Evolutionary conservation across 2,329 filamentous ascomycete genomes (phyloP), one percentile per base, ranked within the genome.

Genomic region (Aaosphaeria pasadenensis): DNA sequence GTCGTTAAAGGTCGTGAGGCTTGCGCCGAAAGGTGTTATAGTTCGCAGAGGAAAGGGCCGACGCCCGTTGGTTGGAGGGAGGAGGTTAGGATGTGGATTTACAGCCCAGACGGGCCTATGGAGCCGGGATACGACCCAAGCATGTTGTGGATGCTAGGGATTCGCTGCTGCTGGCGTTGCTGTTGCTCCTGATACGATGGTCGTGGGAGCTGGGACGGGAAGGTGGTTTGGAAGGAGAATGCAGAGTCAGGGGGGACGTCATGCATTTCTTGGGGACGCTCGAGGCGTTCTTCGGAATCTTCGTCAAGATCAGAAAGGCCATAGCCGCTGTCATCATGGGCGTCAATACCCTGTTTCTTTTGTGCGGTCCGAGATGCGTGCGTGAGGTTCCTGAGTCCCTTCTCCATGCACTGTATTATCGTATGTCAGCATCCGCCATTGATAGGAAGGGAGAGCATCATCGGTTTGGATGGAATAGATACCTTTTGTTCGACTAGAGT

Each of bases 401-500:
- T 88, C 67, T 87, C 85, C 84, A 94, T 89, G 72, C 87, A 90
- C 88, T 92, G 56, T 13, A 41, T 7, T 33, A 11, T 1, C 30
- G 40, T 53, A 31, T 52, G 50, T 28, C 40, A 29, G 30, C 35
- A 28, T 28, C 11, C 36, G n/a, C 28, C 17, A 24, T 24, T 24
- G 17, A 31, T 31, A 17, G 36, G 45, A 57, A 32, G 57, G 51
- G 55, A 24, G 17, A 24, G 17, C 17, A 24, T 24, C 17, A 24
- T 24, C 52, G 49, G 51, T 50, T 36, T 36, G 9, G 9, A 11
- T 42, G 59, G 43, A 64, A 11, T 17, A 52, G 52, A 29, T 58
- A 88, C 90, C 85, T 94, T 80, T 82, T 88, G 79, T 63, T 95
- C 89, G n/a, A 91, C 87, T 4, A 87, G 82, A 47, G 71, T 66